These are phyloP conservation scores for Lachnellula occidentalis DNA, from an alignment of 2,329 filamentous ascomycete species.

Conservation along the genomic window DNA sequence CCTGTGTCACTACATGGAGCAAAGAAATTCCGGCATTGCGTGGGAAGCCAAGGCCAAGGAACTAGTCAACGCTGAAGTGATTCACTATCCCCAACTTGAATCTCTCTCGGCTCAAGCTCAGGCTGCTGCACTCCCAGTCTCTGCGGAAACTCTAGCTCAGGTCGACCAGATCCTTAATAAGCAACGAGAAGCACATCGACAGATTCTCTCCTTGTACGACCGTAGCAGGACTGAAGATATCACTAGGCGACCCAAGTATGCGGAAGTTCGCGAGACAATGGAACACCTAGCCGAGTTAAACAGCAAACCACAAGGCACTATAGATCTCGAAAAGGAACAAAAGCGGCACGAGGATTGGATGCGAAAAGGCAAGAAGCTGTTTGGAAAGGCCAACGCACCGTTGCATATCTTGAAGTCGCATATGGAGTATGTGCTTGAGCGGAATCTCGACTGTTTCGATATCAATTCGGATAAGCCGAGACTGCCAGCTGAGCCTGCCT, in stretches of 20 bases:
- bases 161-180: slow-evolving; percentile 94
- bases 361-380: slow-evolving; percentile 94
- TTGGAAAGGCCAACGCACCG: slow-evolving; percentile 95
- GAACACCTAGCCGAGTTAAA: slow-evolving; percentile 83
- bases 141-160: slow-evolving; percentile 68
- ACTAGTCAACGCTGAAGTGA: slow-evolving; percentile 81
- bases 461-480: slow-evolving; percentile 77
- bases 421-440: slow-evolving; percentile 86
- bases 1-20: slow-evolving; percentile 68
- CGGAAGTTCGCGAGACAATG: slow-evolving; percentile 85
- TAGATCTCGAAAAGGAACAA: slow-evolving; percentile 90
- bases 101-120: slow-evolving; percentile 79
- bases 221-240: slow-evolving; percentile 71
- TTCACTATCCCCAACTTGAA: slow-evolving; percentile 93
- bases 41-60: slow-evolving; percentile 95
- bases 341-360: slow-evolving; percentile 99
- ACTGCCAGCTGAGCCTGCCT: slow-evolving; percentile 85
- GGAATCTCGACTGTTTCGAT: slow-evolving; percentile 89
- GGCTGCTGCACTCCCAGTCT: slow-evolving; percentile 67
- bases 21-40: slow-evolving; percentile 68
- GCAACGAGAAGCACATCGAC: slow-evolving; percentile 87
- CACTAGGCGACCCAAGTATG: slow-evolving; percentile 75
- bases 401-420: slow-evolving; percentile 92
- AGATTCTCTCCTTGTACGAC: slow-evolving; percentile 77
- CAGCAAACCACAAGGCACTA: slow-evolving; percentile 83